These are phyloP conservation scores for Astrephomene gubernaculifera DNA, from an alignment of 139 green algal species.

Conservation along the genomic window DNA sequence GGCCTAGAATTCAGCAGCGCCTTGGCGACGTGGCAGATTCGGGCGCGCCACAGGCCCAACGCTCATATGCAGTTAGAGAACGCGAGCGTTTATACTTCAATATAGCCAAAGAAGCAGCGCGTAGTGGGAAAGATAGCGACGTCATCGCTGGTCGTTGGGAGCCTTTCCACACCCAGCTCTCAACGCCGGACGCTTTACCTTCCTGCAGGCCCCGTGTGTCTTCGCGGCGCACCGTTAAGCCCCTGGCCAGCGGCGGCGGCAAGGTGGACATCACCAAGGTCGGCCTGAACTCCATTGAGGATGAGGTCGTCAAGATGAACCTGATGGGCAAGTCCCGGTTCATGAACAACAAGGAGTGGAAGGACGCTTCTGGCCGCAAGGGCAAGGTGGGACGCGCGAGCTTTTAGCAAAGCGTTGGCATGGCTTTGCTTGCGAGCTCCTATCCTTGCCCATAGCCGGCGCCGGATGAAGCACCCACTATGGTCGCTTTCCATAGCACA, in stretches of 20 bases:
- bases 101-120: too few relatives aligned
- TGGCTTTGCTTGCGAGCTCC: neutral
- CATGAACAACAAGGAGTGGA: slow-evolving; percentile 91
- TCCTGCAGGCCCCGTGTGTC: slow-evolving; percentile 42
- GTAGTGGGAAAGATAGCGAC: too few relatives aligned
- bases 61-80: too few relatives aligned
- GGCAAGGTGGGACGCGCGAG: slow-evolving; percentile 63
- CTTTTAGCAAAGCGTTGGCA: neutral
- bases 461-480: too few relatives aligned
- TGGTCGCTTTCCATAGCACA: too few relatives aligned
- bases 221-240: slow-evolving; percentile 41
- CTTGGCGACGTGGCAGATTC: neutral
- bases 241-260: slow-evolving; percentile 51
- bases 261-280: slow-evolving; percentile 92
- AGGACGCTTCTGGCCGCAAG: slow-evolving; percentile 90
- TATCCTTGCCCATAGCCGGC: too few relatives aligned
- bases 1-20: neutral
- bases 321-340: slow-evolving; percentile 79
- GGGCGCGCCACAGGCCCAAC: too few relatives aligned
- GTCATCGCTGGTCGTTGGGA: too few relatives aligned
- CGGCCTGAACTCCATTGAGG: slow-evolving; percentile 84
- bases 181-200: too few relatives aligned
- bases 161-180: too few relatives aligned
- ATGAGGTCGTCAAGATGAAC: slow-evolving; percentile 85
- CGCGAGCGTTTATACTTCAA: too few relatives aligned